phyloP scores from a whole-genome alignment of 2,329 filamentous ascomycete species.

The Metarhizium album region DNA sequence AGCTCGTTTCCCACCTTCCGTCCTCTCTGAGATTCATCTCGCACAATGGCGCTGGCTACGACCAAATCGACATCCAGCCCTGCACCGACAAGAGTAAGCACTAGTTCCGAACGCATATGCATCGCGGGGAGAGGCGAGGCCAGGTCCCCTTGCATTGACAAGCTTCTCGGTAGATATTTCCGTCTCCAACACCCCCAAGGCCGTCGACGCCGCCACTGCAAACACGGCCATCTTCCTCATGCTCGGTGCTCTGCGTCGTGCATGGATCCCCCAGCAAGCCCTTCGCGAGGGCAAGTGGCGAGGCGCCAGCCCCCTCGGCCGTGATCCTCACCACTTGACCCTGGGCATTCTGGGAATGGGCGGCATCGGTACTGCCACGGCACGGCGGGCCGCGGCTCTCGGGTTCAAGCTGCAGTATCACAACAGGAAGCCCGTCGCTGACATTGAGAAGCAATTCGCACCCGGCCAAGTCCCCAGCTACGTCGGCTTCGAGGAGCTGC shows the following conservation, averaged over 20 bases:
- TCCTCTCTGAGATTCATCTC: conserved; percentile 30
- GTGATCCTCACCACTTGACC: conserved; percentile 58
- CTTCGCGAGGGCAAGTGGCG: conserved; percentile 49
- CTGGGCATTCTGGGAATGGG: conserved; percentile 50
- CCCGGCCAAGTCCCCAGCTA: conserved; percentile 15
- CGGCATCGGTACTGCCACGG: conserved; percentile 41
- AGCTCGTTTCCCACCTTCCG: conserved; percentile 40
- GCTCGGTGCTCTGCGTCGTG: conserved; percentile 55
- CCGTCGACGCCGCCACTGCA: conserved; percentile 60
- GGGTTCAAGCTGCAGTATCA: conserved; percentile 50
- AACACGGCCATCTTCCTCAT: conserved; percentile 62
- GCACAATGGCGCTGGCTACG: conserved; percentile 46
- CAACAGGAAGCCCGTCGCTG: conserved; percentile 32
- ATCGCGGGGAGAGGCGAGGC: no score
- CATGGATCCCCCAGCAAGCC: conserved; percentile 48
- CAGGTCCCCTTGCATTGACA: background rate
- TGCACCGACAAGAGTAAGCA: conserved; percentile 32
- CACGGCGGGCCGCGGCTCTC: conserved; percentile 39
- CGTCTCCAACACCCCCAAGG: conserved; percentile 58
- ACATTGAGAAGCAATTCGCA: conserved; percentile 29
- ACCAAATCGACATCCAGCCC: conserved; percentile 55
- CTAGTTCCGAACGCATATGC: background rate
- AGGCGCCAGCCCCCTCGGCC: conserved; percentile 41
- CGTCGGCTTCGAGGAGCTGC: conserved; percentile 43
- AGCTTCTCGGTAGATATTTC: conserved; percentile 26